Conservation (phyloP, 2,329 filamentous ascomycete species). For the Stachybotrys chartarum region DNA sequence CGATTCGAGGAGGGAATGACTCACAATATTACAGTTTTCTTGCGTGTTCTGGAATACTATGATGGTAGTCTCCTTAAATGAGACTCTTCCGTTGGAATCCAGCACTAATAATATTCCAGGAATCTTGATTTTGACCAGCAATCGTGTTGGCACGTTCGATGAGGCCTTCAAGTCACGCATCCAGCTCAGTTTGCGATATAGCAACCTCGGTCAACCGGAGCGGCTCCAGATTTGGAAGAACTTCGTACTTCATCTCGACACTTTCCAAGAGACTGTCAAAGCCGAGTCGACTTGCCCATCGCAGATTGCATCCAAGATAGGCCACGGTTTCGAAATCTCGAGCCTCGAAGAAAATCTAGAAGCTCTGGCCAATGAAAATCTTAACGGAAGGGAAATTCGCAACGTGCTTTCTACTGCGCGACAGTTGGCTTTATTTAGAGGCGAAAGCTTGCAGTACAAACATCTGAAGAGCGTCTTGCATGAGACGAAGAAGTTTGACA, state of each 20-base stretch:
- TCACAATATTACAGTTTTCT: slow-evolving; percentile 13
- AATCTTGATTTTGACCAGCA: neutral
- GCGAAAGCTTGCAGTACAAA: neutral
- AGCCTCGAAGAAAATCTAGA: neutral
- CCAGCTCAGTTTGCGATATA: neutral
- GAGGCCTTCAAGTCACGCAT: neutral
- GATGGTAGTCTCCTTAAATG: slow-evolving; percentile 2
- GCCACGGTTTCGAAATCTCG: neutral
- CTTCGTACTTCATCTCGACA: neutral
- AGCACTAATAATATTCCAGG: neutral
- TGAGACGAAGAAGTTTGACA: neutral
- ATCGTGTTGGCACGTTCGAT: neutral
- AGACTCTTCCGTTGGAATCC: neutral
- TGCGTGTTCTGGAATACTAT: slow-evolving; percentile 23
- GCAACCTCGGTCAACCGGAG: neutral
- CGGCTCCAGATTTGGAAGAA: neutral
- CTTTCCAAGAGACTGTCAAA: neutral
- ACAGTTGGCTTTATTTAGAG: neutral
- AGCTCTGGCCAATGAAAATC: neutral
- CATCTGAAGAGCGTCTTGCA: neutral
- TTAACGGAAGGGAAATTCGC: neutral
- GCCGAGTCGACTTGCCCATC: neutral
- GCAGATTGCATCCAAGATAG: neutral
- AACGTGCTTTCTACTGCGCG: neutral
- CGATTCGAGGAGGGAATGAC: neutral